phyloP scores from a whole-genome alignment of 139 green algal genomes.

The Chlorella sp. region DNA sequence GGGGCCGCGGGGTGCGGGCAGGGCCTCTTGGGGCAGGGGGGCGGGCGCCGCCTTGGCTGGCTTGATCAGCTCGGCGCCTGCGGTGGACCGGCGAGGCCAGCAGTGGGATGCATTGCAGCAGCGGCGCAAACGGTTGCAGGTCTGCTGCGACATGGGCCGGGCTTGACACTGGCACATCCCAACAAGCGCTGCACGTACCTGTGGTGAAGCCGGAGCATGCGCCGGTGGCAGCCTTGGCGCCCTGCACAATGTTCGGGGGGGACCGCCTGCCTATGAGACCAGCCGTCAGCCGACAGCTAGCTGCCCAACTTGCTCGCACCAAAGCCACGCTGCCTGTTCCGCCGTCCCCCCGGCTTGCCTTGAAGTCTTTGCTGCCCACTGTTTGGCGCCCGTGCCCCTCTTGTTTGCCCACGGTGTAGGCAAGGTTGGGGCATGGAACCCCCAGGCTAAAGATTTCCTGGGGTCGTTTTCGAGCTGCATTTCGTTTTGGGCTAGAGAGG shows the following conservation, averaged over 20 bases:
- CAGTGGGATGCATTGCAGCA: neutral
- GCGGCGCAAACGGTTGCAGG: no score
- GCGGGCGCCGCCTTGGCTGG: slow-evolving; percentile 5
- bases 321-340: no score
- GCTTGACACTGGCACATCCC: no score
- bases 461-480: neutral
- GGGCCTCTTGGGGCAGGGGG: neutral
- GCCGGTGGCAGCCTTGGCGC: neutral
- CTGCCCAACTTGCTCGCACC: no score
- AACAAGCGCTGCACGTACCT: neutral
- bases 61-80: slow-evolving; percentile 9
- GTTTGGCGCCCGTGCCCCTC: neutral
- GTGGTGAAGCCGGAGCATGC: slow-evolving; percentile 7
- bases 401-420: neutral
- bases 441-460: neutral
- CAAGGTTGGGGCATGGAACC: neutral
- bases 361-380: neutral
- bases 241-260: no score
- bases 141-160: no score
- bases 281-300: no score
- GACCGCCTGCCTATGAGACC: no score
- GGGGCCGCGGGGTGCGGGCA: neutral
- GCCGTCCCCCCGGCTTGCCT: no score
- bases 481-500: no score
- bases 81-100: no score